Base-by-base conservation (phyloP, 306 rosid genomes). In the Cucumis hystrix region DNA sequence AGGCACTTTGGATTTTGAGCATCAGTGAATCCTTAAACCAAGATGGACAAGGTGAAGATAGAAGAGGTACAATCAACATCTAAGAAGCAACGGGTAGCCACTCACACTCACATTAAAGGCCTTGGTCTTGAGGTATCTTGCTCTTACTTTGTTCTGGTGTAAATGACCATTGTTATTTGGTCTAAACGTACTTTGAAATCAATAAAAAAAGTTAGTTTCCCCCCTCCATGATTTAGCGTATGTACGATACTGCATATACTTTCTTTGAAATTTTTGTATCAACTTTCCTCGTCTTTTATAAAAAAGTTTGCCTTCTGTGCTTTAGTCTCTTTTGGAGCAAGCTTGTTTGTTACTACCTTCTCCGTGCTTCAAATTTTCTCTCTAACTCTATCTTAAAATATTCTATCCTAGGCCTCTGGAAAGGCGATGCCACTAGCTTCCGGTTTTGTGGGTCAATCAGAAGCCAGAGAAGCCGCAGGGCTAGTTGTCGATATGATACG, bases 361-460 rank as follows among this genome's bases (percentile, higher is more conserved):
- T 25, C 28, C 6, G 45, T 15, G 12, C 47, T 2, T 64, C 45
- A 64, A 64, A 28, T 64, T 14, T 64, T 25, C 9, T 35, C 71
- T 64, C 71, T 64, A 8, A 17, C 47, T 15, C 25, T 63, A 20
- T 64, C 47, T 37, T 25, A 23, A 33, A 33, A 28, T 61, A 13
- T 23, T 49, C 14, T 15, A 16, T 28, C 33, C 4, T 78, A 92
- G 98, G 79, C 85, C 57, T 92, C 72, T 81, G 98, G 97, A 80
- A 88, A 80, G 76, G 95, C 98, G 35, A 23, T 86, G 52, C 87
- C 90, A 43, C 89, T 93, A 85, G 93, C 97, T 39, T 88, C 97
- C 43, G 98, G 97, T 23, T 95, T 95, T 78, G 98, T 95, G 77
- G 98, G 98, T 41, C 98, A 95, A 76, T 89, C 90, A 11, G 97